Conservation (phyloP, 768 basidiomycete species). For the Roridomyces roridus region DNA sequence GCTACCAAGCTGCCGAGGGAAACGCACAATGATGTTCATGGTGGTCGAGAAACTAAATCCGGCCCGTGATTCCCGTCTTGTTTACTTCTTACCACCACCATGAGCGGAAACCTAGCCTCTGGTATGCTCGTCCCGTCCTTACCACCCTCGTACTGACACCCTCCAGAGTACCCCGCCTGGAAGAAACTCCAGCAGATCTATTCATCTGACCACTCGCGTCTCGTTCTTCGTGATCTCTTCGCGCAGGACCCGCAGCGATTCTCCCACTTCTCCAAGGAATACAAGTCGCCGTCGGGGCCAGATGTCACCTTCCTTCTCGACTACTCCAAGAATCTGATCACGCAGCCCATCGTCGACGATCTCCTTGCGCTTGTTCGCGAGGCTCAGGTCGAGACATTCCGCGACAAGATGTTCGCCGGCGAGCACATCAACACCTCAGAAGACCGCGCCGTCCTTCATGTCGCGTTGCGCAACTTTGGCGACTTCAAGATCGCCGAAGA, state of each 20-base stretch:
- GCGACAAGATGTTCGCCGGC: conserved; percentile 94
- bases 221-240: conserved; percentile 93
- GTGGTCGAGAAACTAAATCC: conserved; percentile 19
- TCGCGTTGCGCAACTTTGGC: conserved; percentile 84
- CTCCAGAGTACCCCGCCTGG: conserved; percentile 86
- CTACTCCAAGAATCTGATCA: conserved; percentile 97
- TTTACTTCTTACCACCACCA: conserved; percentile 33
- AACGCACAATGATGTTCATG: conserved; percentile 83
- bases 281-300: conserved; percentile 68
- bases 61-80: neutral
- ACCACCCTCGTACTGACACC: neutral
- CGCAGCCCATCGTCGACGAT: conserved; percentile 77
- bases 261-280: conserved; percentile 80
- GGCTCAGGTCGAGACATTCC: conserved; percentile 81
- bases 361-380: conserved; percentile 85
- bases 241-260: conserved; percentile 88
- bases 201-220: conserved; percentile 69
- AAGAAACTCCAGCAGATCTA: conserved; percentile 88
- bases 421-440: conserved; percentile 99
- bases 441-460: conserved; percentile 94
- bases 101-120: conserved; percentile 72
- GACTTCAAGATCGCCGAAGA: conserved; percentile 82
- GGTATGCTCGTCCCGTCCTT: conserved; percentile 26
- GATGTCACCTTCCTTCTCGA: conserved; percentile 88
- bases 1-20: neutral